Percentiles rank a stretch among this genome's conserved stretches.
phyloP scores from a whole-genome alignment of 2,329 filamentous ascomycete species.

The Trichoderma polysporum region DNA sequence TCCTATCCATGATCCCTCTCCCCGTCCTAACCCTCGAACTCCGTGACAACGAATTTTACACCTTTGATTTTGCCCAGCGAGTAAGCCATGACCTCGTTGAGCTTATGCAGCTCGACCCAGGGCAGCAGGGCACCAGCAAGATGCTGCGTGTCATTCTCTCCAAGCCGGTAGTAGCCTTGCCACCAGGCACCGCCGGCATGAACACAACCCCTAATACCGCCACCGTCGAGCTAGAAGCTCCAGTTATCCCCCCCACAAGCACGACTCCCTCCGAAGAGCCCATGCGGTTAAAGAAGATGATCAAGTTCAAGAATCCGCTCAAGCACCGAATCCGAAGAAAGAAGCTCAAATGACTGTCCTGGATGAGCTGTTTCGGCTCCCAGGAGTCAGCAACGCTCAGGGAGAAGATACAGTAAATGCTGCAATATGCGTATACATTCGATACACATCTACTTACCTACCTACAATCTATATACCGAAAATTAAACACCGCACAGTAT shows the following conservation, averaged over 20 bases:
- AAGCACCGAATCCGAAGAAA: slow-evolving; percentile 19
- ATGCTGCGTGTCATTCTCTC: slow-evolving; percentile 21
- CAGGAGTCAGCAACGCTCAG: background rate
- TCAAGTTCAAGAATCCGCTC: slow-evolving; percentile 21
- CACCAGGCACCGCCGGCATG: background rate
- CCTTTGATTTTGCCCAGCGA: slow-evolving; percentile 31
- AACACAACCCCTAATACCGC: background rate
- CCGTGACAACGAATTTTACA: slow-evolving; percentile 35
- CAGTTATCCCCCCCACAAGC: background rate
- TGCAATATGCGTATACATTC: background rate
- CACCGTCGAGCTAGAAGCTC: background rate
- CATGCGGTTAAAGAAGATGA: slow-evolving; percentile 2
- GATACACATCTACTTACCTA: too few species aligned
- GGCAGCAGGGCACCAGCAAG: slow-evolving; percentile 22
- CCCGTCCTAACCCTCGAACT: slow-evolving; percentile 35
- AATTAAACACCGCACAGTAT: background rate
- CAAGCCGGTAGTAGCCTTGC: slow-evolving; percentile 3
- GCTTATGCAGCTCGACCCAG: slow-evolving; percentile 25
- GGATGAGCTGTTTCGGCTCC: background rate
- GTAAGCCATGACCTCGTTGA: slow-evolving; percentile 33
- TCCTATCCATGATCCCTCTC: slow-evolving; percentile 35
- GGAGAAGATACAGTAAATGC: background rate
- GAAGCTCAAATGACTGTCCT: slow-evolving; percentile 20
- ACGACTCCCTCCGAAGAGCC: background rate
- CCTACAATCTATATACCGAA: too few species aligned